Conservation (phyloP, 108 stramenopile species). For the Skeletonema menzelii region DNA sequence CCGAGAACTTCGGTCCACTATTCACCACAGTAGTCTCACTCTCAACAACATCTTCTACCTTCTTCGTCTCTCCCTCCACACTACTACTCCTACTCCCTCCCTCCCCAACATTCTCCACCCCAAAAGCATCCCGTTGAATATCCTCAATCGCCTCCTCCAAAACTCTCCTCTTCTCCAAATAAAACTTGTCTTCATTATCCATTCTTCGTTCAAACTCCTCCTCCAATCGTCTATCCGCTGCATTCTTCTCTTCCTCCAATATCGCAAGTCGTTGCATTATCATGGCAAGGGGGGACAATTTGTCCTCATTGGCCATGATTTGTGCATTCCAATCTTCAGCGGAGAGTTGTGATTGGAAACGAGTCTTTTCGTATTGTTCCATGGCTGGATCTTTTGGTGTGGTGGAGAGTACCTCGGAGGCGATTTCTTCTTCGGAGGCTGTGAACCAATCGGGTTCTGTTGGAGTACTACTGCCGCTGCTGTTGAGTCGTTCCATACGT, state of each 20-base stretch:
- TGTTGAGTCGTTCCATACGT: slow-evolving; percentile 48
- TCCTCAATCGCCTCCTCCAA: slow-evolving; percentile 74
- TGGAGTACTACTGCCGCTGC: background rate
- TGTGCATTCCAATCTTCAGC: slow-evolving; percentile 76
- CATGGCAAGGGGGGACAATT: slow-evolving; percentile 62
- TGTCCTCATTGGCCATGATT: slow-evolving; percentile 73
- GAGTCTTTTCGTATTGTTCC: slow-evolving; percentile 39
- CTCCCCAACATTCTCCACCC: background rate
- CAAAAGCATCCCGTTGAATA: slow-evolving; percentile 55
- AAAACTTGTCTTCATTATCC: slow-evolving; percentile 75
- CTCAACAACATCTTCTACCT: background rate
- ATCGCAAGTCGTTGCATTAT: slow-evolving; percentile 79
- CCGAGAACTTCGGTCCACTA: background rate
- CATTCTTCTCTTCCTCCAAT: slow-evolving; percentile 83
- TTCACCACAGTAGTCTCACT: background rate
- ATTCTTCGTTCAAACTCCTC: slow-evolving; percentile 77
- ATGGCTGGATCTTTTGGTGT: slow-evolving; percentile 3
- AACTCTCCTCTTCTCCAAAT: slow-evolving; percentile 68
- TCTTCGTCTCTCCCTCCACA: slow-evolving; percentile 6
- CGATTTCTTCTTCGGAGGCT: slow-evolving; percentile 43
- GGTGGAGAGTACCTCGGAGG: slow-evolving; percentile 26
- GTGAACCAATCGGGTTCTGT: slow-evolving; percentile 38
- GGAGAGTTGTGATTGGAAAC: slow-evolving; percentile 75
- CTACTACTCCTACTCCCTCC: background rate
- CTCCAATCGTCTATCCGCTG: slow-evolving; percentile 67